These are phyloP conservation scores for Sequoiadendron giganteum DNA, from an alignment of 75 land plant genomes.

Conservation along the genomic window DNA sequence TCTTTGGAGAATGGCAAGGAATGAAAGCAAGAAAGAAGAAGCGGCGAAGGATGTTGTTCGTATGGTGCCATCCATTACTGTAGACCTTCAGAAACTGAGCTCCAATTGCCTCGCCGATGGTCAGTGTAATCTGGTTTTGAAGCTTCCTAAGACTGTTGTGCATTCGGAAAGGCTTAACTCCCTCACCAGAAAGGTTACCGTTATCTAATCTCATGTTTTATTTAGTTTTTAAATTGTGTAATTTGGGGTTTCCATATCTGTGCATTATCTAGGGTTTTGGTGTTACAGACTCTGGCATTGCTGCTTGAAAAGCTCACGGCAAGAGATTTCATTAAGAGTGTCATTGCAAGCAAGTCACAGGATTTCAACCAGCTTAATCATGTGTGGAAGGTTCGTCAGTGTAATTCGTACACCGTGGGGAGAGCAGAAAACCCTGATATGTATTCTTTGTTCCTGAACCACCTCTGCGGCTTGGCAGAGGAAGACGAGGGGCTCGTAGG, in stretches of 20 bases:
- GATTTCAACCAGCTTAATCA: not conserved
- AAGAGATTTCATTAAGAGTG: not conserved
- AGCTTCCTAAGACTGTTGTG: not conserved
- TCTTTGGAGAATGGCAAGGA: too few relatives aligned
- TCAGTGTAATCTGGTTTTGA: not conserved
- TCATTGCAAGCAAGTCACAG: not conserved
- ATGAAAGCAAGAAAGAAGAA: too few relatives aligned
- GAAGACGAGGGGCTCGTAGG: not conserved
- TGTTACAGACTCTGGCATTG: not conserved
- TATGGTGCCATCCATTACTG: too few relatives aligned
- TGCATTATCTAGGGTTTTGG: not conserved
- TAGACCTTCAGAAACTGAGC: too few relatives aligned
- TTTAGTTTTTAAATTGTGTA: too few relatives aligned
- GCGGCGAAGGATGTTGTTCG: too few relatives aligned
- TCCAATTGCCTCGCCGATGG: too few relatives aligned
- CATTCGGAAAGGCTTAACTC: too few relatives aligned
- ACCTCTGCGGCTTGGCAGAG: not conserved
- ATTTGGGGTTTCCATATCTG: too few relatives aligned
- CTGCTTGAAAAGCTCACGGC: not conserved
- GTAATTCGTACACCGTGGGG: not conserved
- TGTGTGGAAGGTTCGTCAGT: not conserved
- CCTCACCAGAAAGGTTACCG: too few relatives aligned
- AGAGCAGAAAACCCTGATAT: not conserved
- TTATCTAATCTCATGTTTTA: too few relatives aligned
- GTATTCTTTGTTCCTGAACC: not conserved